Evolutionary conservation across 2,329 filamentous ascomycete species (phyloP).

Genomic region (Stagonosporopsis cucurbitacearum): DNA sequence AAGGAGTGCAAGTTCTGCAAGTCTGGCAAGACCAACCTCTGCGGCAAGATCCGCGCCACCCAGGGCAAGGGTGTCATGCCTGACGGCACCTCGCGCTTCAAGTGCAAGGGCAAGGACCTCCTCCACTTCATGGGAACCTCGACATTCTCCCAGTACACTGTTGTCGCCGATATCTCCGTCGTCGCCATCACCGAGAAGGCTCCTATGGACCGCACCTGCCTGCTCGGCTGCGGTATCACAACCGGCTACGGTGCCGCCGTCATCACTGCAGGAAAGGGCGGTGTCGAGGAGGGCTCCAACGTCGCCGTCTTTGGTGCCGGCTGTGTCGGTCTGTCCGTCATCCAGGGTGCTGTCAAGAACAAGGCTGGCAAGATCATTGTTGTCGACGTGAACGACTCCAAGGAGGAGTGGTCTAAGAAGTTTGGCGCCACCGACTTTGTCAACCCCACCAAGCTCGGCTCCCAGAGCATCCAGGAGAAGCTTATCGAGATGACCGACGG

Average conservation of each 20-base stretch:
- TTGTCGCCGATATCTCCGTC: constrained; percentile 97
- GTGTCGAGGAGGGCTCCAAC: constrained; percentile 84
- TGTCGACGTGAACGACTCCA: constrained; percentile 82
- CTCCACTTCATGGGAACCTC: constrained; percentile 99
- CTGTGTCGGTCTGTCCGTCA: constrained; percentile 92
- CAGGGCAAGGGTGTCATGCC: constrained; percentile 97
- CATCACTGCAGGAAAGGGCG: constrained; percentile 76
- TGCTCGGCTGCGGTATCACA: constrained; percentile 97
- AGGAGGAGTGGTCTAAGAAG: constrained; percentile 91
- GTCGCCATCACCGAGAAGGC: constrained; percentile 90
- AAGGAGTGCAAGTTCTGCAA: constrained; percentile 99
- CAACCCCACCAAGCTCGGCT: constrained; percentile 74
- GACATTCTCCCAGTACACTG: constrained; percentile 98
- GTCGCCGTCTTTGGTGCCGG: constrained; percentile 94
- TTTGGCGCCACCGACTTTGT: constrained; percentile 98
- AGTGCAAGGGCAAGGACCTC: constrained; percentile 90
- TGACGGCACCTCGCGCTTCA: constrained; percentile 93
- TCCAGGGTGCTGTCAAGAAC: constrained; percentile 89
- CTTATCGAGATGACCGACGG: constrained; percentile 98
- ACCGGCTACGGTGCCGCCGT: constrained; percentile 96
- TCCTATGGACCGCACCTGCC: constrained; percentile 92
- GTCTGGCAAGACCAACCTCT: constrained; percentile 98
- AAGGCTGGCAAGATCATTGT: constrained; percentile 79
- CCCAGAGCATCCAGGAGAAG: constrained; percentile 85
- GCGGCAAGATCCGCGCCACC: constrained; percentile 97